These are phyloP conservation scores for Oidium heveae DNA, from an alignment of 2,329 filamentous ascomycete species.

Conservation along the genomic window DNA sequence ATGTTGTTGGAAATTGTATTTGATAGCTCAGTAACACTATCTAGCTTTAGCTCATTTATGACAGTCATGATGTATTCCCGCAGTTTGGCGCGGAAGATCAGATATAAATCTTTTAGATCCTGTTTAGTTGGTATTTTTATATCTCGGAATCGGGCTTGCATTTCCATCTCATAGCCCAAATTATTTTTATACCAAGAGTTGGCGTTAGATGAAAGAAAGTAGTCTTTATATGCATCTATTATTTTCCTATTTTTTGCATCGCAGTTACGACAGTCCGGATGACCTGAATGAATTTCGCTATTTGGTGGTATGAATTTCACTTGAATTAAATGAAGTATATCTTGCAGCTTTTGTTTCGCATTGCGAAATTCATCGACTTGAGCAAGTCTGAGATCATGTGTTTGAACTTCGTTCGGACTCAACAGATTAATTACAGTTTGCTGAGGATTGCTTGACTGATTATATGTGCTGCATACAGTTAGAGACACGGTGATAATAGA, in stretches of 20 bases:
- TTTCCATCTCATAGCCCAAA: slow-evolving; percentile 5
- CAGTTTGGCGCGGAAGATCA: slow-evolving; percentile 5
- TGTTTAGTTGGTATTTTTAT: slow-evolving; percentile 3
- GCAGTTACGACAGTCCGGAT: slow-evolving; percentile 9
- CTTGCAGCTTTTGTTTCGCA: slow-evolving; percentile 6
- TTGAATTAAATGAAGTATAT: slow-evolving; percentile 6
- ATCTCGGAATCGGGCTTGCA: slow-evolving; percentile 7
- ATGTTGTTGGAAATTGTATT: slow-evolving; percentile 4
- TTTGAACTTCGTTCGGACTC: background rate
- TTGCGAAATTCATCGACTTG: slow-evolving; percentile 7
- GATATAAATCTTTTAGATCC: slow-evolving; percentile 7
- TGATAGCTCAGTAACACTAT: slow-evolving; percentile 1
- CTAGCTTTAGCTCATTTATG: slow-evolving; percentile 4
- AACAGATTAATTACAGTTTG: too few species aligned
- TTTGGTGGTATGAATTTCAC: slow-evolving; percentile 4
- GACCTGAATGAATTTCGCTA: slow-evolving; percentile 6
- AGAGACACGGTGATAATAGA: too few species aligned
- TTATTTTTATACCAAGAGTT: slow-evolving; percentile 7
- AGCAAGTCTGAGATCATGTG: slow-evolving; percentile 5
- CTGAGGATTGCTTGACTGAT: too few species aligned
- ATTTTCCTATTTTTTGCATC: slow-evolving; percentile 7
- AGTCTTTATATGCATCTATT: slow-evolving; percentile 9
- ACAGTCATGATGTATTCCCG: slow-evolving; percentile 8
- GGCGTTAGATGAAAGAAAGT: slow-evolving; percentile 9
- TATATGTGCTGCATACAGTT: too few species aligned